Evolutionary conservation across 2,329 filamentous ascomycete species (phyloP), one percentile per base, ranked within the genome.

Genomic region (Tolypocladium ophioglossoides): DNA sequence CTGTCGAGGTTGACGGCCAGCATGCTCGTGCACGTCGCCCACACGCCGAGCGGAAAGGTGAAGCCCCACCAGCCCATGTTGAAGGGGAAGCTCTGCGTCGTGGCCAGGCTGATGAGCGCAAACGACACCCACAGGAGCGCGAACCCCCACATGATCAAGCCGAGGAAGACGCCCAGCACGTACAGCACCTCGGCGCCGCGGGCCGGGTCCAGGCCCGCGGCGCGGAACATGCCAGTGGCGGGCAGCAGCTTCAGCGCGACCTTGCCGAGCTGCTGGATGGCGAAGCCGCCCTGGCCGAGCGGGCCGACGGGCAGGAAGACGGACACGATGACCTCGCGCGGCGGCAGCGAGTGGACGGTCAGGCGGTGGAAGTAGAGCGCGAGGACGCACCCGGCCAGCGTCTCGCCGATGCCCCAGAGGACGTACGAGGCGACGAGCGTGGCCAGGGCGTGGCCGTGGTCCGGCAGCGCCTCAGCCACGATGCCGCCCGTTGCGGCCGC

Each of bases 341-440:
- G 78, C 0, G 85, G 85, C 16, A 88, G 74, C 40, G 83, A 82
- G 67, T 88, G 79, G 3, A 88, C 66, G 4, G 80, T 82, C 11
- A 89, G 73, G 12, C 85, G 82, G 56, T 85, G 81, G 63, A 86
- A 87, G 67, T 89, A 89, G 39, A 89, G 77, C 12, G 80, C 81
- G 30, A 88, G 70, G 22, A 87, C 77, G 44, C 78, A 75, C 66
- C 84, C 77, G 2, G 84, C 79, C 51, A 89, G 73, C 37, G 67
- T 67, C 60, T 71, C 75, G 5, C 83, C 82, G 55, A 82, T 80
- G 0, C 85, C 85, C 83, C 83, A 88, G 59, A 89, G 78, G 18
- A 87, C 71, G 63, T 88, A 89, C 3, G 77, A 83, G 18, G 74
- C 73, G n/a, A 87, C 70, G 24, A 89, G 62, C 0, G 85, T 89